Conservation (phyloP, 805 yeast genomes). For the Lipomyces starkeyi region DNA sequence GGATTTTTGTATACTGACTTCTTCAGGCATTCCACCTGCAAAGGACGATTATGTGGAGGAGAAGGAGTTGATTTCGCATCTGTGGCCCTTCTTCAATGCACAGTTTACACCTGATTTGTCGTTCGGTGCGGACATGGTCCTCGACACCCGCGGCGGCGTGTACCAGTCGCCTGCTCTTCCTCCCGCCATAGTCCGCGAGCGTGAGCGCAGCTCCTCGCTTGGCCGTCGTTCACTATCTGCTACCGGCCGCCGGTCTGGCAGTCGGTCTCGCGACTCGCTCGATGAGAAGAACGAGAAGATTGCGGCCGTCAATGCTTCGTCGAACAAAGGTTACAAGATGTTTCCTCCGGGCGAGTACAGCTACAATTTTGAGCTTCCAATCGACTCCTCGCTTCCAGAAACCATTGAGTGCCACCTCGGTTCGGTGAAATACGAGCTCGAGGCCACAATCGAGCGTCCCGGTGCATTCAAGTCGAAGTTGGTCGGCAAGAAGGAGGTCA, state of each 20-base stretch:
- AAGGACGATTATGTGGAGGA: conserved; percentile 68
- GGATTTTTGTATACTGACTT: conserved; percentile 1
- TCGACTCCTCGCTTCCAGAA: conserved; percentile 85
- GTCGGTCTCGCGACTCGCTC: conserved; percentile 25
- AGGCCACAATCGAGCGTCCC: conserved; percentile 70
- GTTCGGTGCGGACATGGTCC: conserved; percentile 51
- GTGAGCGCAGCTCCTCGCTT: conserved; percentile 29
- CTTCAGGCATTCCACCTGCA: conserved; percentile 74
- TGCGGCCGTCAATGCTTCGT: conserved; percentile 12
- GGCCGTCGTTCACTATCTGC: conserved; percentile 17
- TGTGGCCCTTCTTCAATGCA: conserved; percentile 84
- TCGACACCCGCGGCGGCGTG: conserved; percentile 37
- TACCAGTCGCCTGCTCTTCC: conserved; percentile 7
- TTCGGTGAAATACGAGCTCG: conserved; percentile 69
- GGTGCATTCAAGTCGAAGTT: conserved; percentile 88
- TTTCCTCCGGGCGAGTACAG: conserved; percentile 90
- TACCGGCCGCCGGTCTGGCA: conserved; percentile 30
- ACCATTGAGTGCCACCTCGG: conserved; percentile 81
- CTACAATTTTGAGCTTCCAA: conserved; percentile 88
- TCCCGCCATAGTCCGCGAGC: conserved; percentile 21
- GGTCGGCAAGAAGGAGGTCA: conserved; percentile 65
- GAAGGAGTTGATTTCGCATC: conserved; percentile 71
- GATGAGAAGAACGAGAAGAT: conserved; percentile 24
- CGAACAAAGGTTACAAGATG: conserved; percentile 49
- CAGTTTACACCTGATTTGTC: conserved; percentile 48